Evolutionary conservation across 1,284 basidiomycete genomes (phyloP).

Genomic region (Irpex rosettiformis): DNA sequence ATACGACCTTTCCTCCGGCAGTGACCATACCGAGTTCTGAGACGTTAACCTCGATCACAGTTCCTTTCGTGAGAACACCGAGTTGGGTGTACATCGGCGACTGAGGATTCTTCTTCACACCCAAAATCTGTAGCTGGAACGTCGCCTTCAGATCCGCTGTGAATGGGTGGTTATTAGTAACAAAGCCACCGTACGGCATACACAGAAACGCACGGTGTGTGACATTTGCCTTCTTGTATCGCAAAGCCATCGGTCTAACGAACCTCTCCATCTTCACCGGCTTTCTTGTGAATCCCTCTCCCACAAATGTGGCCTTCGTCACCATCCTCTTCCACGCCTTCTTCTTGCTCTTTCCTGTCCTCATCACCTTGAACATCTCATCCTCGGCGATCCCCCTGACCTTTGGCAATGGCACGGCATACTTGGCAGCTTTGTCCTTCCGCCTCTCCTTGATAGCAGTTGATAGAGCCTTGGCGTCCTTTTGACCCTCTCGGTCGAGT

Average conservation of each 20-base stretch:
- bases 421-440: conserved; percentile 99
- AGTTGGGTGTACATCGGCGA: conserved; percentile 96
- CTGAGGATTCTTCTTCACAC: conserved; percentile 99
- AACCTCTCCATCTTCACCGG: conserved; percentile 99
- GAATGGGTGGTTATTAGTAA: background rate
- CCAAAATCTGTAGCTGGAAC: conserved; percentile 97
- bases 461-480: conserved; percentile 97
- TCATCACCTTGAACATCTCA: conserved; percentile 99
- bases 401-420: conserved; percentile 94
- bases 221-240: conserved; percentile 98
- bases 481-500: conserved; percentile 95
- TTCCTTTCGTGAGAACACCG: conserved; percentile 98
- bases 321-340: conserved; percentile 99
- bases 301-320: conserved; percentile 98
- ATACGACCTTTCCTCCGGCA: conserved; percentile 93
- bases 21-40: conserved; percentile 98
- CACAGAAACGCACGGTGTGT: conserved; percentile 81
- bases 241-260: conserved; percentile 94
- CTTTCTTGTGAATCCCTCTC: conserved; percentile 97
- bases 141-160: conserved; percentile 95
- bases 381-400: conserved; percentile 98
- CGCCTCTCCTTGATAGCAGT: conserved; percentile 98
- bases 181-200: background rate
- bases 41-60: conserved; percentile 98
- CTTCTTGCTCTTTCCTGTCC: conserved; percentile 95